phyloP scores from a whole-genome alignment of 2,329 filamentous ascomycete species.

The Neopestalotiopsis rosae region DNA sequence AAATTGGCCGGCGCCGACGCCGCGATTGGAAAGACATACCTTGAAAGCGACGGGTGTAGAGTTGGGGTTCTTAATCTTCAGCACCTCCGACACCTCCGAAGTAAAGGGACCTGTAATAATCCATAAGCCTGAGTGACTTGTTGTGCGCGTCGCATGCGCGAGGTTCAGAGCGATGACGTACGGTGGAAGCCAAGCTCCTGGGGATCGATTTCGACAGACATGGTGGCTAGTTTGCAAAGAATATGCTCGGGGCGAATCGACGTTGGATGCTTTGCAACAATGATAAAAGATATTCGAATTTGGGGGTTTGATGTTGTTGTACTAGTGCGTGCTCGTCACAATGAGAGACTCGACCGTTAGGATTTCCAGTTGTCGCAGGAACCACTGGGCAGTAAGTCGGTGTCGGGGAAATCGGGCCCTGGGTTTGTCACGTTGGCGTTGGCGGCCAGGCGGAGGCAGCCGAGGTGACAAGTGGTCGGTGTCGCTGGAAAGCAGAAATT shows the following conservation, averaged over 20 bases:
- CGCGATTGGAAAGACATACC: constrained; percentile 48
- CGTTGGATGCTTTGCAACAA: background rate
- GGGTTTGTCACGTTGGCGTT: constrained; percentile 11
- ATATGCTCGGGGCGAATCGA: background rate
- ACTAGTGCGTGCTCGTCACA: background rate
- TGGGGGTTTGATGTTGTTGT: background rate
- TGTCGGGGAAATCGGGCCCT: background rate
- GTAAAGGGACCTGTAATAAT: constrained; percentile 65
- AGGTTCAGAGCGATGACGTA: constrained; percentile 53
- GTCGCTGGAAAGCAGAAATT: background rate
- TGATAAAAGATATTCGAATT: background rate
- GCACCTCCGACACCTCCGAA: constrained; percentile 66
- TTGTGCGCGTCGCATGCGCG: constrained; percentile 14
- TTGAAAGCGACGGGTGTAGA: constrained; percentile 71
- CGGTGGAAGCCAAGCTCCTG: constrained; percentile 91
- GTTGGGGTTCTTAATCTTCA: constrained; percentile 70
- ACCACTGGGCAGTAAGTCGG: background rate
- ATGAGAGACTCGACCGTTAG: background rate
- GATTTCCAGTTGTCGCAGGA: constrained; percentile 7
- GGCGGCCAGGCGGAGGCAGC: constrained; percentile 8
- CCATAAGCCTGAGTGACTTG: constrained; percentile 27
- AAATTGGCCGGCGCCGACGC: constrained; percentile 23
- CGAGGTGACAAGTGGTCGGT: constrained; percentile 5
- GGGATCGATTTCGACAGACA: constrained; percentile 95
- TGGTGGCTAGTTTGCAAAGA: constrained; percentile 42